Conservation (phyloP, 78 protist genomes). For the Emiliania huxleyi region DNA sequence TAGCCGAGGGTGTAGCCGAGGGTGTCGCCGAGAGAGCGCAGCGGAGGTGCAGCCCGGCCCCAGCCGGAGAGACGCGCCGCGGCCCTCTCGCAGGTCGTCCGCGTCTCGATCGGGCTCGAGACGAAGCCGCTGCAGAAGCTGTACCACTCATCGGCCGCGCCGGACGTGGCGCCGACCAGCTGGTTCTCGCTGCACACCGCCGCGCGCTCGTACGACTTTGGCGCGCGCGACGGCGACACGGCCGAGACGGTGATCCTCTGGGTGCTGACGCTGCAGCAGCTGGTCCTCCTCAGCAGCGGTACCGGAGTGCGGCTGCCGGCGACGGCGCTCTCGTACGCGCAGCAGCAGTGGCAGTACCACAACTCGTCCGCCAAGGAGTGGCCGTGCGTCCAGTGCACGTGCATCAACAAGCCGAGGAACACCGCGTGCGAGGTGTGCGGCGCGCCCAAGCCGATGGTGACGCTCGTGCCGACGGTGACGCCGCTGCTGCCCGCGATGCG, state of each 20-base stretch:
- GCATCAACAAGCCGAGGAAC: not conserved
- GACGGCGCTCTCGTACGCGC: not conserved
- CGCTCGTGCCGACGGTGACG: not conserved
- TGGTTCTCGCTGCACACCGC: constrained; percentile 5
- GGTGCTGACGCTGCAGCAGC: not conserved
- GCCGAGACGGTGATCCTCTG: not conserved
- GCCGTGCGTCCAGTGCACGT: not conserved
- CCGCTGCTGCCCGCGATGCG: not conserved
- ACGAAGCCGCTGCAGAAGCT: not conserved
- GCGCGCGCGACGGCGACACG: not conserved
- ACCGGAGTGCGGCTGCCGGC: too few relatives aligned
- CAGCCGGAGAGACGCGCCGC: too few relatives aligned
- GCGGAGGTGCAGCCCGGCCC: too few relatives aligned
- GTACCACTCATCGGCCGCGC: not conserved
- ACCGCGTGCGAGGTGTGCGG: not conserved
- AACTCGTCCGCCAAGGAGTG: not conserved
- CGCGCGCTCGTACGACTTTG: not conserved
- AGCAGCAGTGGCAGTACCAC: not conserved
- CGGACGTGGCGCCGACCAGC: not conserved
- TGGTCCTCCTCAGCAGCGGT: too few relatives aligned
- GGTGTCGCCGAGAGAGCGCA: too few relatives aligned
- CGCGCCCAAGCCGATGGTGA: not conserved
- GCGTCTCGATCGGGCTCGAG: constrained; percentile 7
- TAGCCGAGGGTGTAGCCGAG: too few relatives aligned
- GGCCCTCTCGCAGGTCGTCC: not conserved